Evolutionary conservation across 2,329 filamentous ascomycete genomes (phyloP).

Genomic region (Ilyonectria mors-panacis): DNA sequence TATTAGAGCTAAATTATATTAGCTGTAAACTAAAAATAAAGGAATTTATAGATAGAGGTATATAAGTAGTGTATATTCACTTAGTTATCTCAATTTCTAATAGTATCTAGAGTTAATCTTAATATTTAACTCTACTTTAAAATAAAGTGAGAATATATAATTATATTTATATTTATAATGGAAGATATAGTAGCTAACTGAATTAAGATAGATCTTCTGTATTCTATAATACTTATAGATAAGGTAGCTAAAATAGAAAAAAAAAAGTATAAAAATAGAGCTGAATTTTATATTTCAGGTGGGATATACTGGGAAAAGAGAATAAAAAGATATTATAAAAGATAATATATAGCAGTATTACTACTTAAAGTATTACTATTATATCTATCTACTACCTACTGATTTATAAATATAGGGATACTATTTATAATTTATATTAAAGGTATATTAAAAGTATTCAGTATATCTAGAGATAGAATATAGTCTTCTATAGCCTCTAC

Average conservation of each 20-base stretch:
- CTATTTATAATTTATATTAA: conserved; percentile 7
- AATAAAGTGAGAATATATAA: conserved; percentile 7
- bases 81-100: not conserved
- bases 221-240: not conserved
- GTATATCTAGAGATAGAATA: not conserved
- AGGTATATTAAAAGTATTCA: conserved; percentile 9
- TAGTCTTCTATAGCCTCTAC: not conserved
- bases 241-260: conserved; percentile 7
- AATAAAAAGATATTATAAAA: not conserved
- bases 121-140: conserved; percentile 6
- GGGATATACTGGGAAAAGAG: not conserved
- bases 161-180: conserved; percentile 8
- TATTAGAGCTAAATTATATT: not conserved
- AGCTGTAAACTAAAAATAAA: conserved; percentile 5
- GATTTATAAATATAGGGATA: not conserved
- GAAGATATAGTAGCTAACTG: conserved; percentile 8
- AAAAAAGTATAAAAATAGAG: conserved; percentile 8
- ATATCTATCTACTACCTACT: not conserved
- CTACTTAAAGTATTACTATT: not conserved
- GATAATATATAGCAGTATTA: not conserved
- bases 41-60: conserved; percentile 3
- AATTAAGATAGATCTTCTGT: not conserved
- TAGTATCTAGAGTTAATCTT: conserved; percentile 4
- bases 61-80: not conserved
- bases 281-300: conserved; percentile 10